phyloP scores from a whole-genome alignment of 2,329 filamentous ascomycete genomes.

The Aspergillus thermomutatus region DNA sequence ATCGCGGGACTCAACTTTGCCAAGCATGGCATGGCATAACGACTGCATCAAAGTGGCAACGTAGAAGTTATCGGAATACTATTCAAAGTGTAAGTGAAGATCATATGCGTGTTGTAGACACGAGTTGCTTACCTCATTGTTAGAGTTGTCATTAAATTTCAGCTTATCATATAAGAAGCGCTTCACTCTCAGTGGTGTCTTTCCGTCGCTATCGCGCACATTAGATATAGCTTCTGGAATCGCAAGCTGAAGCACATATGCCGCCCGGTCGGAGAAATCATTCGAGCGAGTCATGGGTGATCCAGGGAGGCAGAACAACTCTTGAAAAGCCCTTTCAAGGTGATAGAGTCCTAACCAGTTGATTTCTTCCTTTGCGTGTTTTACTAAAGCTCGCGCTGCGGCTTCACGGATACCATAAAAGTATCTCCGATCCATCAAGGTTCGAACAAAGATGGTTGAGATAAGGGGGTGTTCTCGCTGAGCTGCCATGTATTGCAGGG shows the following conservation, averaged over 20 bases:
- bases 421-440: conserved; percentile 85
- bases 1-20: conserved; percentile 35
- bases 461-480: conserved; percentile 72
- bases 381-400: conserved; percentile 74
- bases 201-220: conserved; percentile 70
- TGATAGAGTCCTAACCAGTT: conserved; percentile 79
- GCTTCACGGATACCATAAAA: conserved; percentile 88
- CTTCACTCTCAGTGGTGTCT: conserved; percentile 74
- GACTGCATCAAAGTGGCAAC: conserved; percentile 73
- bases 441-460: conserved; percentile 84
- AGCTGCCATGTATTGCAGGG: conserved; percentile 70
- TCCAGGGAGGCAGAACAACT: conserved; percentile 80
- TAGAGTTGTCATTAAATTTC: conserved; percentile 89
- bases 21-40: conserved; percentile 54
- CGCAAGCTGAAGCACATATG: conserved; percentile 79
- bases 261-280: conserved; percentile 81
- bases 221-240: conserved; percentile 78
- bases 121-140: conserved; percentile 57
- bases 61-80: conserved; percentile 86
- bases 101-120: neutral
- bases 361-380: conserved; percentile 67
- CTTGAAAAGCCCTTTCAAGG: conserved; percentile 78
- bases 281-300: conserved; percentile 81
- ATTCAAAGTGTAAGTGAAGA: conserved; percentile 13
- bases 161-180: conserved; percentile 85